Conservation (phyloP, 768 basidiomycete species). For the Mrakia gelida region DNA sequence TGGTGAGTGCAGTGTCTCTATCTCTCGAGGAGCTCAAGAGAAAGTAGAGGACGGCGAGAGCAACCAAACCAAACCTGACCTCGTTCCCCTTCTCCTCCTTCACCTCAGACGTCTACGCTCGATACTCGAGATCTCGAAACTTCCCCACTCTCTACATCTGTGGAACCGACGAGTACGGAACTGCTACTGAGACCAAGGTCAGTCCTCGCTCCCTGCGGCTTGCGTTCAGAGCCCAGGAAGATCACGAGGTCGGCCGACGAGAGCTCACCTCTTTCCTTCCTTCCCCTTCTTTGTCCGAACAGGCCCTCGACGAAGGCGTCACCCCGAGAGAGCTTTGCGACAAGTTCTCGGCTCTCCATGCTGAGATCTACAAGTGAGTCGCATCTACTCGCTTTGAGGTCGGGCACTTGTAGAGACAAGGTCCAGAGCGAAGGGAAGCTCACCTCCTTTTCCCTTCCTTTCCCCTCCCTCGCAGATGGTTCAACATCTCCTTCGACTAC, state of each 20-base stretch:
- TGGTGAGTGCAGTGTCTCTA: background rate
- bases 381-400: background rate
- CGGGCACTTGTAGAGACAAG: no score
- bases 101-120: conserved; percentile 73
- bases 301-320: conserved; percentile 45
- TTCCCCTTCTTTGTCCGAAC: background rate
- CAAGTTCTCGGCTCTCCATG: conserved; percentile 83
- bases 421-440: background rate
- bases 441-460: background rate
- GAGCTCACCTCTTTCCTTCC: background rate
- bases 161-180: conserved; percentile 99
- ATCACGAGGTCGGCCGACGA: background rate
- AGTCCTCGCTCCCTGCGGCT: background rate
- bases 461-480: conserved; percentile 56
- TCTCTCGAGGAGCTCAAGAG: background rate
- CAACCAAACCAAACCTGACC: background rate
- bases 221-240: background rate
- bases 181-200: conserved; percentile 96
- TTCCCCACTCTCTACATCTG: conserved; percentile 88
- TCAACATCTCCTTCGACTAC: conserved; percentile 92
- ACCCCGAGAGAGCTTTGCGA: conserved; percentile 60
- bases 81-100: no score
- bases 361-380: conserved; percentile 73
- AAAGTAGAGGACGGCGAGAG: background rate
- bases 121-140: conserved; percentile 76